phyloP scores from a whole-genome alignment of 208 protist genomes.

The Baffinella frigidus region DNA sequence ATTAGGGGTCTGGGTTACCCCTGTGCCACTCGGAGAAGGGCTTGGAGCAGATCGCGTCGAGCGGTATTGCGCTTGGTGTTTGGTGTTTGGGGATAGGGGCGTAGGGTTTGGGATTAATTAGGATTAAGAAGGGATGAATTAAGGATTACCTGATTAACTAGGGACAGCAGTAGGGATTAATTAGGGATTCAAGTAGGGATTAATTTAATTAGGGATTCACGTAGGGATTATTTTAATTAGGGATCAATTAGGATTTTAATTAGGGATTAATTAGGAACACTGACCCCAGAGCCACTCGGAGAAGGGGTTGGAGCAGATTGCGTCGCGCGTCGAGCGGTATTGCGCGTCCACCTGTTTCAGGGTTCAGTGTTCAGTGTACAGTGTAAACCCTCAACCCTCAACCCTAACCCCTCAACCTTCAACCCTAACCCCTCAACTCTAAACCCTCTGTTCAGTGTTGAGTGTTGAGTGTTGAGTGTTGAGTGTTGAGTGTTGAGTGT shows the following conservation, averaged over 20 bases:
- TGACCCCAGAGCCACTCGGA: constrained; percentile 53
- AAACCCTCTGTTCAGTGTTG: background rate
- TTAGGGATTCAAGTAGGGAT: background rate
- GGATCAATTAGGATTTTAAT: background rate
- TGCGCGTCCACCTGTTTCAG: background rate
- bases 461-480: background rate
- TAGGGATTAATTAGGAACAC: background rate
- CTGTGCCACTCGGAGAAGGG: constrained; percentile 60
- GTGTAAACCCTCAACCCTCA: background rate
- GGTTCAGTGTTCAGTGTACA: too few relatives aligned
- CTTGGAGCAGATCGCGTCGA: constrained; percentile 57
- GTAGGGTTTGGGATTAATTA: background rate
- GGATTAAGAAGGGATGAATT: background rate
- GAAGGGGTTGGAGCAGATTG: constrained; percentile 53
- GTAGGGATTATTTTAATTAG: too few relatives aligned
- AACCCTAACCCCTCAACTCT: background rate
- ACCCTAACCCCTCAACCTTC: background rate
- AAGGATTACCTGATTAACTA: background rate
- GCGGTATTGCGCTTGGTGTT: constrained; percentile 19
- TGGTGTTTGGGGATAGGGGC: too few relatives aligned
- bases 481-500: background rate
- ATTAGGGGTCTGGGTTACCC: too few relatives aligned
- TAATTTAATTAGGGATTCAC: too few relatives aligned
- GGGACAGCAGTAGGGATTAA: background rate
- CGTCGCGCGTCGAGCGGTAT: constrained; percentile 59